Base-by-base conservation (phyloP, 2,329 filamentous ascomycete genomes). In the Alternaria brassicae region DNA sequence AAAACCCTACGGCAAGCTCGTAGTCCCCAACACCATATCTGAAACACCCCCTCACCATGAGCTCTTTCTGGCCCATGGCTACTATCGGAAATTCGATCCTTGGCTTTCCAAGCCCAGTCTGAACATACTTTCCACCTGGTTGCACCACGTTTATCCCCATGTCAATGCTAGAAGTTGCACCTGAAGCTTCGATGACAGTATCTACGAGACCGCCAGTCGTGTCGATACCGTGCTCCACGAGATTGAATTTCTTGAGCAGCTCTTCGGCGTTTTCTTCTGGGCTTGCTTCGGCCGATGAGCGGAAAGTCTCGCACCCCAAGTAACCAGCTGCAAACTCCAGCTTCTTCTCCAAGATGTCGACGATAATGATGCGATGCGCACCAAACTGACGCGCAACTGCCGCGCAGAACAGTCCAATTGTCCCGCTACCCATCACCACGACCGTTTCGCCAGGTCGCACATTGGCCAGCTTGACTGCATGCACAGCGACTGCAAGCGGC, bases 61-160 rank as follows among this genome's bases (percentile, higher is more conserved):
- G 89, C 81, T 97, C 94, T 66, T 91, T 88, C 15, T 93, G 93
- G 73, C 91, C 93, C 63, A 94, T 86, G 47, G 91, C 84, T 91
- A 96, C 96, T 79, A 98, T 97, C 21, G 94, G 93, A 65, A 97
- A 90, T 77, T 87, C 92, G 81, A 97, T 93, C 83, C 96, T 91
- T 76, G 93, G 91, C 83, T 90, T 92, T 65, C 94, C 94, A 9
- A 97, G 92, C 21, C 94, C 94, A 64, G 96, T 95, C 66, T 97
- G 90, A 75, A 97, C 97, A 57, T 97, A 94, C 81, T 95, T 96
- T 66, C 94, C 94, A 63, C 93, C 94, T 70, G 96, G 96, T 80
- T 93, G 93, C 74, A 90, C 85, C 15, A 91, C 88, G 85, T 92
- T 92, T 74, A 97, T 92, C 42, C 93, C 92, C 23, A 91, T 85